Percentiles rank a stretch among this genome's conserved stretches.
Conservation (phyloP, 2,329 filamentous ascomycete species). For the Botrytis cinerea region DNA sequence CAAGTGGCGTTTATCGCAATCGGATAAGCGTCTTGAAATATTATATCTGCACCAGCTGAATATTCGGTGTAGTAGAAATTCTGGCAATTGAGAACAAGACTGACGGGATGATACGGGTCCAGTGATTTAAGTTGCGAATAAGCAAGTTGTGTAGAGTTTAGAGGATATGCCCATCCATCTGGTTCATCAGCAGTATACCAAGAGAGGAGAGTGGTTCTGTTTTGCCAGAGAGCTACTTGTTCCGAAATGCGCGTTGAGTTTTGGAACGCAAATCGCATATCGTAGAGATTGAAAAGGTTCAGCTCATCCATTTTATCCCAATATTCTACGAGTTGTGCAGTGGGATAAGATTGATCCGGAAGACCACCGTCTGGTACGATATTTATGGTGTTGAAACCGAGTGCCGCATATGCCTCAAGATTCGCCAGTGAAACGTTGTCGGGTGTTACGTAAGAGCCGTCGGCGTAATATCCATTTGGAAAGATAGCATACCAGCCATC, state of each 20-base stretch:
- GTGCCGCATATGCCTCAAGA: conserved; percentile 44
- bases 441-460: conserved; percentile 36
- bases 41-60: conserved; percentile 51
- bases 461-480: conserved; percentile 50
- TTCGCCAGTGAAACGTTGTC: conserved; percentile 41
- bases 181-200: conserved; percentile 57
- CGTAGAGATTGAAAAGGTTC: conserved; percentile 50
- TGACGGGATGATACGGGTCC: conserved; percentile 56
- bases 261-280: conserved; percentile 39
- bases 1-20: conserved; percentile 50
- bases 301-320: conserved; percentile 48
- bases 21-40: conserved; percentile 54
- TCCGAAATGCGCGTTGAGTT: conserved; percentile 44
- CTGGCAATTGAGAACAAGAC: conserved; percentile 53
- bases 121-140: conserved; percentile 48
- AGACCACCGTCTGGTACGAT: conserved; percentile 45
- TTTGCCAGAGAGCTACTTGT: conserved; percentile 37
- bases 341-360: conserved; percentile 45
- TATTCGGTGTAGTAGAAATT: conserved; percentile 56
- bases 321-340: conserved; percentile 42
- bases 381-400: conserved; percentile 51
- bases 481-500: conserved; percentile 44
- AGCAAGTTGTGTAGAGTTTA: conserved; percentile 48
- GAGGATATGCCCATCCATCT: conserved; percentile 44
- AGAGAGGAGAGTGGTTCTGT: conserved; percentile 49